Evolutionary conservation across 352 stramenopile species (phyloP).

Genomic region (Globisporangium apiculatum): DNA sequence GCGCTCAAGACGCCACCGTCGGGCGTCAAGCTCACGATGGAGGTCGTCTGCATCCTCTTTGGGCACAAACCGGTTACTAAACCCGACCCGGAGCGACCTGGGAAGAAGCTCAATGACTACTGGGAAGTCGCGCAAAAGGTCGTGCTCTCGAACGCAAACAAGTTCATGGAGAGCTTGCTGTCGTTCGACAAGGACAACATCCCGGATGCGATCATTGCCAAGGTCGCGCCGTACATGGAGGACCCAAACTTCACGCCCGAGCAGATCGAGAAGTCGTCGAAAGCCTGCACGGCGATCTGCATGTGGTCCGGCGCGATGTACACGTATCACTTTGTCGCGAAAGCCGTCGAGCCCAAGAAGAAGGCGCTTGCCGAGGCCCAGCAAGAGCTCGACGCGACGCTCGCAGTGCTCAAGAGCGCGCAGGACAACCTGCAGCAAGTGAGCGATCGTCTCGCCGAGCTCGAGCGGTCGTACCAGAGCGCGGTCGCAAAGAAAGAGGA

Average conservation of each 20-base stretch:
- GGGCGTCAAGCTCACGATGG: slow-evolving; percentile 90
- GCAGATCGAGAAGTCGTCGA: slow-evolving; percentile 89
- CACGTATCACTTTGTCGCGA: slow-evolving; percentile 82
- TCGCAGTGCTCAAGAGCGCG: slow-evolving; percentile 35
- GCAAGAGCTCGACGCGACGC: slow-evolving; percentile 45
- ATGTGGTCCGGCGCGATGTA: slow-evolving; percentile 86
- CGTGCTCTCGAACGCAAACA: slow-evolving; percentile 89
- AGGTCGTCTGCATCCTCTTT: slow-evolving; percentile 90
- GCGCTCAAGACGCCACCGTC: slow-evolving; percentile 86
- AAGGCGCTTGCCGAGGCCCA: slow-evolving; percentile 49
- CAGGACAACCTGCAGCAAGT: slow-evolving; percentile 79
- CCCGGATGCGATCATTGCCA: slow-evolving; percentile 79
- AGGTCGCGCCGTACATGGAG: slow-evolving; percentile 81
- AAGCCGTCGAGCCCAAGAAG: slow-evolving; percentile 76
- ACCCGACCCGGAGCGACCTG: slow-evolving; percentile 75
- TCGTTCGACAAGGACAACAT: slow-evolving; percentile 94
- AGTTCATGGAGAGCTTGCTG: slow-evolving; percentile 87
- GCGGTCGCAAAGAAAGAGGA: slow-evolving; percentile 89
- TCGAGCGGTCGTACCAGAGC: slow-evolving; percentile 82
- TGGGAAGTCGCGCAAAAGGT: slow-evolving; percentile 88
- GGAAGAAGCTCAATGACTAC: slow-evolving; percentile 91
- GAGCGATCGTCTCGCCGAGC: slow-evolving; percentile 71
- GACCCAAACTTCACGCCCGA: slow-evolving; percentile 88
- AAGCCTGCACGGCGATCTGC: slow-evolving; percentile 88
- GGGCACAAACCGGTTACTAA: slow-evolving; percentile 87